Base-by-base conservation (phyloP, 495 filamentous ascomycete species). In the Immersiella caudata region DNA sequence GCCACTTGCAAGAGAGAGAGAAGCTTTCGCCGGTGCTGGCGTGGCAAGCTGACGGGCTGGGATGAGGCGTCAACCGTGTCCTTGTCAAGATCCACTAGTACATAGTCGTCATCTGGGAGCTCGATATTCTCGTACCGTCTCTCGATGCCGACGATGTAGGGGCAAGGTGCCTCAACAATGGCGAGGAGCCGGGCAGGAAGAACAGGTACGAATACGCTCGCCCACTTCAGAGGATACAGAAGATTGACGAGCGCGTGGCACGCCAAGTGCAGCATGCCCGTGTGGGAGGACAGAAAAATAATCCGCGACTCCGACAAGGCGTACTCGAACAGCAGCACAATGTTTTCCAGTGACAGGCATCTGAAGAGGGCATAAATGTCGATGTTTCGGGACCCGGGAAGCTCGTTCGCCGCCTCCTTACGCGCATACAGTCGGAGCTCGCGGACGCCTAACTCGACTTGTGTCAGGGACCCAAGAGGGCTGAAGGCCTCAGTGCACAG, bases 81-180 rank as follows among this genome's bases (percentile, higher is more conserved):
- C 72, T 90, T 86, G 79, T 99, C 95, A 49, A 99, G 83, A 77
- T 99, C 95, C 50, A 97, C 93, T 35, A 97, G 79, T 20, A 97
- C 93, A 75, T 94, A 97, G 74, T 98, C 95, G 71, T 98, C 95
- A n/a, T 96, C 92, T 0, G 95, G 95, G 36, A 97, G 84, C 66
- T 96, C 91, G 60, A 96, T 87, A 69, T 90, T 90, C 68, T 97
- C 95, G 78, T 97, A 99, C 50, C 95, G 87, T 62, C 93, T 85
- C 77, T 99, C 95, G 49, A 99, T 92, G 54, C 95, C 95, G 21
- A 97, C 91, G 66, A 99, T 97, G 73, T 97, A 99, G 0, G 95
- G 95, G 68, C 95, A 98, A 20, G 95, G 95, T 1, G 95, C 95
- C 73, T 98, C 94, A 21, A 98, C 83, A 8, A 92, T 93, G 64